Percentiles rank a stretch among this genome's conserved stretches.
Conservation (phyloP, 2,329 filamentous ascomycete genomes). For the Diplodia sapinea region DNA sequence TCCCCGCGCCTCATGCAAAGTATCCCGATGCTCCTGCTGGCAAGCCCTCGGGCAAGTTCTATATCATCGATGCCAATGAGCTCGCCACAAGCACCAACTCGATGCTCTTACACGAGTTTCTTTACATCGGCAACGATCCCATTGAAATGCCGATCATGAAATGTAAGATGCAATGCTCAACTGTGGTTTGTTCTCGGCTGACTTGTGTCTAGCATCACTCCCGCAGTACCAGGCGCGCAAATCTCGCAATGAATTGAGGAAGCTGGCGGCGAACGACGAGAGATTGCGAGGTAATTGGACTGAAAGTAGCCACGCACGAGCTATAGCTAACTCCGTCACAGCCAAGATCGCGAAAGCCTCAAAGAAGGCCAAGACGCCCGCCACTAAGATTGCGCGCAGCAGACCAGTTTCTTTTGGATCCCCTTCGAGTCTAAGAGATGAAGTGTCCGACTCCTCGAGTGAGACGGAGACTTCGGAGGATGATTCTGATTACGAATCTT, state of each 20-base stretch:
- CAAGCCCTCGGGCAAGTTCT: constrained; percentile 48
- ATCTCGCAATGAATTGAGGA: constrained; percentile 55
- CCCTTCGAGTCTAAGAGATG: constrained; percentile 35
- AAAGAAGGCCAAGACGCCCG: constrained; percentile 37
- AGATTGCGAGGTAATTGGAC: constrained; percentile 42
- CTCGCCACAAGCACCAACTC: constrained; percentile 54
- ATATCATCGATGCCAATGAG: constrained; percentile 49
- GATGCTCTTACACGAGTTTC: constrained; percentile 50
- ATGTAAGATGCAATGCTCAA: constrained; percentile 43
- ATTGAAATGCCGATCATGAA: constrained; percentile 53
- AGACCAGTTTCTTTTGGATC: constrained; percentile 29
- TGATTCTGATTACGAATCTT: constrained; percentile 58
- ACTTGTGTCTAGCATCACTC: constrained; percentile 44
- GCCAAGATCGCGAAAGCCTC: constrained; percentile 45
- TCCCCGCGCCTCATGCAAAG: constrained; percentile 16
- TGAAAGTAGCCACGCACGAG: neutral
- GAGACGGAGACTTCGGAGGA: constrained; percentile 57
- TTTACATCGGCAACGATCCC: constrained; percentile 51
- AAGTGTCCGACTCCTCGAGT: constrained; percentile 52
- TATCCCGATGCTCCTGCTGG: constrained; percentile 39
- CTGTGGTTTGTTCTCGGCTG: constrained; percentile 34
- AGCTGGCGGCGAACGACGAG: constrained; percentile 50
- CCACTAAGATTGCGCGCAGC: constrained; percentile 21
- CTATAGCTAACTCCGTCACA: constrained; percentile 3
- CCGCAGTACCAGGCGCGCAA: constrained; percentile 52